Evolutionary conservation across 23 red algal genomes (phyloP).

Genomic region (Gracilariopsis chorda): DNA sequence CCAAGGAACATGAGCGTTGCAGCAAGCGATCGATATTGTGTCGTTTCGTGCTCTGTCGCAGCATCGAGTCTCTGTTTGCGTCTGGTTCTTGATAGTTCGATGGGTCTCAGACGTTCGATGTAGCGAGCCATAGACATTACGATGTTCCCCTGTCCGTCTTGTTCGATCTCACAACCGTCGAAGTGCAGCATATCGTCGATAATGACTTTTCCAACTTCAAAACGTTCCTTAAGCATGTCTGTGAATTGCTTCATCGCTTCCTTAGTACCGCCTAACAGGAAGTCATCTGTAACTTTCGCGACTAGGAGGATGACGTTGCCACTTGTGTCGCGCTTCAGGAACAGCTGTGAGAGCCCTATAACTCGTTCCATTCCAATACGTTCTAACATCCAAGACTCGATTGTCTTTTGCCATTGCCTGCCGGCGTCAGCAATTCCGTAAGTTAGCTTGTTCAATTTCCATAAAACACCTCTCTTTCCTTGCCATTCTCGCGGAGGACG

Average conservation of each 20-base stretch:
- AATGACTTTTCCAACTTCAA: neutral
- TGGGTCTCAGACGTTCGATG: neutral
- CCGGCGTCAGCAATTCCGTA: conserved; percentile 29
- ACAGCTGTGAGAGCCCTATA: neutral
- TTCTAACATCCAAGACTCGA: neutral
- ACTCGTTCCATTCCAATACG: neutral
- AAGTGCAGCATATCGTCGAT: conserved; percentile 6
- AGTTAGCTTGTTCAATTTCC: conserved; percentile 22
- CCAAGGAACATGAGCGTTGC: neutral
- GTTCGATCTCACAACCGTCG: conserved; percentile 29
- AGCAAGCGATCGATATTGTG: neutral
- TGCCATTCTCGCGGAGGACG: conserved; percentile 12
- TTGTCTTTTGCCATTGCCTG: conserved; percentile 15
- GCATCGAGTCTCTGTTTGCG: neutral
- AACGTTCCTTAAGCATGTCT: neutral
- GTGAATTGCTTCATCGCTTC: neutral
- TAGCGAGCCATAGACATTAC: neutral
- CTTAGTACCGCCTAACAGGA: neutral
- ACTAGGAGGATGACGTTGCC: neutral
- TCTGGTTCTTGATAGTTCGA: neutral
- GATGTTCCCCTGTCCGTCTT: neutral
- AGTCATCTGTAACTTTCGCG: conserved; percentile 46
- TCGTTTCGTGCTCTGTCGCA: neutral
- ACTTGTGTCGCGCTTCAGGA: neutral
- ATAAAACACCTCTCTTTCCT: neutral